Evolutionary conservation across 2,329 filamentous ascomycete genomes (phyloP), one percentile per base, ranked within the genome.

Genomic region (Whalleya microplaca): DNA sequence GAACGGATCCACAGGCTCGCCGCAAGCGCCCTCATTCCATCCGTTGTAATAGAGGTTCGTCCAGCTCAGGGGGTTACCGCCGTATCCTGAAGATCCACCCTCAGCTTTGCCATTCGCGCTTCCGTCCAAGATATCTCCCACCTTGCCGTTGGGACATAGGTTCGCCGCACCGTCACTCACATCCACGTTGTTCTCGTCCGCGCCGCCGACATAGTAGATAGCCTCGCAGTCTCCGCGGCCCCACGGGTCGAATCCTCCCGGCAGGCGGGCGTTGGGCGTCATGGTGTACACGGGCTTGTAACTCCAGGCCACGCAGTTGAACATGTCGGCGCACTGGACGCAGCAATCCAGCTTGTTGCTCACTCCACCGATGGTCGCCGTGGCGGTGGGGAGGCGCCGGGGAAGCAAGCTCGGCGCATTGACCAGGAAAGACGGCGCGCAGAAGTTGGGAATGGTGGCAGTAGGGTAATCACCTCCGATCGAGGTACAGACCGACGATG

Each of bases 201-300:
- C 53, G 40, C 40, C 21, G 21, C 67, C 69, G 10, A 58, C 64
- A 45, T 71, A 54, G 45, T 71, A 71, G 12, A 66, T 56, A 14
- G 65, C 58, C 48, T 66, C 64, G 62, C 69, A 71, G 45, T 63
- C 56, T 20, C 69, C 68, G 41, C 62, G 64, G 37, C 64, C 65
- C 67, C 67, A 71, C 27, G 69, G 69, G 41, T 71, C 68, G 52
- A 70, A 71, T 2, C 68, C 69, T 21, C 65, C 69, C 2, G 69
- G 69, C 2, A 67, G 58, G 19, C 56, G 55, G 1, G 57, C 48
- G 51, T 65, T 63, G 2, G 69, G 67, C 1, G 41, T 6, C 19
- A 52, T 55, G 2, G 53, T 50, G 53, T 64, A 67, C 14, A 63
- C 62, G 10, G 69, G 69, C 1, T 66, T 48, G 51, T 69, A 71